Evolutionary conservation across 73 alveolate genomes (phyloP), one percentile per base, ranked within the genome.

Genomic region (Symbiodinium natans): DNA sequence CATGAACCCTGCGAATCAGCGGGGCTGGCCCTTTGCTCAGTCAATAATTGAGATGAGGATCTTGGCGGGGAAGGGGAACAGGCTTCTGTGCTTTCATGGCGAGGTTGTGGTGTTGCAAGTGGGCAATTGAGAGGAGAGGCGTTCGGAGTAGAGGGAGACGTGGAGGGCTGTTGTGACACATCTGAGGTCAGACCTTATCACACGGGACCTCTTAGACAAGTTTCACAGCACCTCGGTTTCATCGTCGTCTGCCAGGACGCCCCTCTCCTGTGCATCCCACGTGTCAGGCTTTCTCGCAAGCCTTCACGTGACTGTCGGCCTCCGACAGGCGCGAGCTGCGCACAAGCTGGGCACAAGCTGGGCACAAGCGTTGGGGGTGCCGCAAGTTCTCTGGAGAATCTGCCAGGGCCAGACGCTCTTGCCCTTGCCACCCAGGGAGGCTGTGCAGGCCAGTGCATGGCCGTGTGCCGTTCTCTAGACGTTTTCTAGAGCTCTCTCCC

Each of bases 1-100:
- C 41, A 87, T 99, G 93, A 99, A 99, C 99, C 99, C 99, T 1
- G 99, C 99, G 88, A 99, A 99, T 99, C 99, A 99, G 99, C 99
- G 99, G 56, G 99, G 99, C 15, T 99, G 99, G 99, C 68, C 68
- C 21, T 27, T 27, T 21, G 68, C 68, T 13, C 68, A 52, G 68
- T 27, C 27, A n/a, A n/a, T n/a, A n/a, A n/a, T n/a, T 99, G 99
- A 13, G 99, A 99, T n/a, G n/a, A n/a, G n/a, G n/a, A n/a, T n/a
- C n/a, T n/a, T n/a, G n/a, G n/a, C n/a, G n/a, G n/a, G n/a, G n/a
- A n/a, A n/a, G n/a, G n/a, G n/a, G n/a, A n/a, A n/a, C 68, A 2
- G 5, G 5, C 17, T 52, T 21, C 68, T 52, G 5, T 27, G 27
- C 17, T 10, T 52, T 52, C 68, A 15, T 1, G 2, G 63, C 68